These are phyloP conservation scores for Barnettozyma pratensis DNA, from an alignment of 805 yeast species.

Conservation along the genomic window DNA sequence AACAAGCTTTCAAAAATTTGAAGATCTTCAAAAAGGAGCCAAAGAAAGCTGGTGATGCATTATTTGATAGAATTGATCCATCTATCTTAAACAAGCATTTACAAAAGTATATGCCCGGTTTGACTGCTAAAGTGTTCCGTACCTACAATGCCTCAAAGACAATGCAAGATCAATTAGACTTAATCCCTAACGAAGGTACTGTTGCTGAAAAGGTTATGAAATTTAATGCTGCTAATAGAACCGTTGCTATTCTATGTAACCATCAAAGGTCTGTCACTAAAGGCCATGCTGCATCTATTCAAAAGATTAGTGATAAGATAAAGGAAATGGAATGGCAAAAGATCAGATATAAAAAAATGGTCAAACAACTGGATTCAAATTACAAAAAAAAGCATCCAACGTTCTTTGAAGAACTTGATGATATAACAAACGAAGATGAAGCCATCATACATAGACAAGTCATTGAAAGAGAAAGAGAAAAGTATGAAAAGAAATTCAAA, in stretches of 20 bases:
- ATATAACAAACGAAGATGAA: slow-evolving; percentile 61
- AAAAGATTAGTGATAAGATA: slow-evolving; percentile 69
- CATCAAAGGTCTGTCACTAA: slow-evolving; percentile 93
- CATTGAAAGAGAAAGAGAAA: slow-evolving; percentile 62
- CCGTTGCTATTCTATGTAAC: slow-evolving; percentile 93
- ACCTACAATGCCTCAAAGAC: slow-evolving; percentile 95
- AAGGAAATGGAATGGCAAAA: slow-evolving; percentile 84
- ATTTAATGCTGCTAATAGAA: slow-evolving; percentile 92
- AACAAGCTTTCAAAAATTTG: slow-evolving; percentile 87
- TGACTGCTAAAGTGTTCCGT: slow-evolving; percentile 96
- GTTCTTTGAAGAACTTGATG: slow-evolving; percentile 65
- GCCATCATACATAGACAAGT: slow-evolving; percentile 51
- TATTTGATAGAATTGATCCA: slow-evolving; percentile 89
- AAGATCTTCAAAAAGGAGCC: slow-evolving; percentile 85
- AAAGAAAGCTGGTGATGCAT: slow-evolving; percentile 85
- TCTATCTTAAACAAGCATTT: slow-evolving; percentile 76
- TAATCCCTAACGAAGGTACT: slow-evolving; percentile 81
- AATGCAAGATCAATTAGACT: slow-evolving; percentile 90
- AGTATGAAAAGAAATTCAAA: slow-evolving; percentile 55
- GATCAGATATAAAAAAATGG: slow-evolving; percentile 65
- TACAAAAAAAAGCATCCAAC: slow-evolving; percentile 44
- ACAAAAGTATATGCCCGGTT: slow-evolving; percentile 86
- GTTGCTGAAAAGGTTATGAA: slow-evolving; percentile 81
- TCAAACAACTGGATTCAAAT: slow-evolving; percentile 57
- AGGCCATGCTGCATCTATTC: slow-evolving; percentile 75